Conservation (phyloP, 306 rosid genomes). For the Lupinus albus region DNA sequence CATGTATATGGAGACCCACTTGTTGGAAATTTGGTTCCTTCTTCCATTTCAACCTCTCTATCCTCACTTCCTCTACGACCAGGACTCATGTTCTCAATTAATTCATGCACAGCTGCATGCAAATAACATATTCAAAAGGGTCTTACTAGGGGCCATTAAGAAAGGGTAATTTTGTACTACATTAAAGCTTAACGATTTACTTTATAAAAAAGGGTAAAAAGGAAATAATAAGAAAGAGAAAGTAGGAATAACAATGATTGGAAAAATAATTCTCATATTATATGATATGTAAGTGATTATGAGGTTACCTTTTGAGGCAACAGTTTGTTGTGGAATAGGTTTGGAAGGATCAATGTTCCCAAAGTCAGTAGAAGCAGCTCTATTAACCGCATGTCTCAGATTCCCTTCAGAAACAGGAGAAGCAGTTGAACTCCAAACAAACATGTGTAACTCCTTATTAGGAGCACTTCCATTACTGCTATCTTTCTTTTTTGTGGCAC, state of each 20-base stretch:
- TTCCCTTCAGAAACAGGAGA: constrained; percentile 86
- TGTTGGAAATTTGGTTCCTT: constrained; percentile 53
- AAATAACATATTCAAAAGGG: constrained; percentile 3
- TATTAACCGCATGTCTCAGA: constrained; percentile 64
- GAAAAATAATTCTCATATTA: too few relatives aligned
- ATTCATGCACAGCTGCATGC: constrained; percentile 53
- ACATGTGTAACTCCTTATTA: constrained; percentile 85
- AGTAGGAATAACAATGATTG: too few relatives aligned
- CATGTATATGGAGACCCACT: constrained; percentile 62
- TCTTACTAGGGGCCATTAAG: too few relatives aligned
- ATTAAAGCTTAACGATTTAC: too few relatives aligned
- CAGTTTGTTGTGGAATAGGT: constrained; percentile 47
- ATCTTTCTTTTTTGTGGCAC: constrained; percentile 61
- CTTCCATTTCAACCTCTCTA: constrained; percentile 50
- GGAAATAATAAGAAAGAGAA: too few relatives aligned
- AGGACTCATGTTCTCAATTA: constrained; percentile 63
- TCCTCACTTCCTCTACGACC: constrained; percentile 53
- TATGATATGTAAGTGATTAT: neutral
- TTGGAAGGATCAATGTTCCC: constrained; percentile 59
- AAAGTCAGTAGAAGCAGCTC: constrained; percentile 63
- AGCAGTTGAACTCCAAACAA: constrained; percentile 89
- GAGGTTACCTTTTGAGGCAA: constrained; percentile 61
- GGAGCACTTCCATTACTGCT: constrained; percentile 22
- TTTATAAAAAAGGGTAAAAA: too few relatives aligned
- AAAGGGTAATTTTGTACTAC: too few relatives aligned